Base-by-base conservation (phyloP, 768 basidiomycete species). In the Pisolithus orientalis region DNA sequence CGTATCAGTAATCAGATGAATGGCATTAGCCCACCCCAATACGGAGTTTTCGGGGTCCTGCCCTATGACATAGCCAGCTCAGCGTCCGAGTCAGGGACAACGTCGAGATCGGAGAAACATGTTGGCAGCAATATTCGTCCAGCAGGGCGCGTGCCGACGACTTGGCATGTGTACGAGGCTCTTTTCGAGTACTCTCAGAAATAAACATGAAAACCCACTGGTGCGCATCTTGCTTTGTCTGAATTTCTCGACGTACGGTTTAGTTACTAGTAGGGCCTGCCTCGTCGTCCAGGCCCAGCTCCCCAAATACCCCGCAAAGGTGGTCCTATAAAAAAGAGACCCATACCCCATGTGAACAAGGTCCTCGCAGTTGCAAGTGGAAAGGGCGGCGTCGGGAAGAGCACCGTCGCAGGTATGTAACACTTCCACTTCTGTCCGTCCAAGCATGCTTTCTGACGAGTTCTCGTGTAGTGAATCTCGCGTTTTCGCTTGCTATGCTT, bases 311-410 rank as follows among this genome's bases (percentile, higher is more conserved):
- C 85, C 17, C 76, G 85, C 29, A 72, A 76, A 56, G 71, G 75
- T 1, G 80, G 77, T 3, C 74, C 75, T 1, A 73, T 80, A 25
- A 68, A 73, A 53, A 85, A 82, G 65, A 70, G 80, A 32, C 62
- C 72, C 0, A 80, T 90, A 47, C 76, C 84, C 1, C 73, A 95
- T 59, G 94, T 93, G 6, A 83, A 84, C 59, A 83, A 84, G 55
- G 83, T 94, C 14, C 63, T 97, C 4, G 86, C 80, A 2, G 91
- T 97, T 0, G 89, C 93, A 7, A 91, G 89, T 57, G 94, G 93
- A 5, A 97, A 97, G 64, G 95, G 95, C 25, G 94, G 94, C 2
- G 94, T 96, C 16, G 94, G 94, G 16, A 98, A 96, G 70, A 93
- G 90, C 55, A 97, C 93, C 0, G 75, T 97, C 31, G 90, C 94